Conservation (phyloP, 2,329 filamentous ascomycete species). For the Calonectria hongkongensis region DNA sequence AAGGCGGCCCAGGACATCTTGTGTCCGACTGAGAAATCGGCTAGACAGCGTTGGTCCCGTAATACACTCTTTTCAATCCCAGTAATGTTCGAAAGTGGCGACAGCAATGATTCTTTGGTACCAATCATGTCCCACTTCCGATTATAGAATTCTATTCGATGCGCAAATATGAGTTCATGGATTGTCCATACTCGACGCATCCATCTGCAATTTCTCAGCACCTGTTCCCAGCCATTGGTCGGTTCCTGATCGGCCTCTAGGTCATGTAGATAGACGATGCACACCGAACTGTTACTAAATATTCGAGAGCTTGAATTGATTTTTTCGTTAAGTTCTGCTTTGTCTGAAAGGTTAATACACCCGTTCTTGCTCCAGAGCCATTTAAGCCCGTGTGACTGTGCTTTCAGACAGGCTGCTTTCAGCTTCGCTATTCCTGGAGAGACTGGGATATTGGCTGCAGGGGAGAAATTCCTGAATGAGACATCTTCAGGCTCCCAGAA, state of each 20-base stretch:
- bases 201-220: neutral
- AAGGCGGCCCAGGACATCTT: conserved; percentile 6
- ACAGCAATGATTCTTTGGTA: neutral
- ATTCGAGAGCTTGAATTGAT: neutral
- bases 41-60: neutral
- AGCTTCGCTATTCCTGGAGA: neutral
- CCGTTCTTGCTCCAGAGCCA: neutral
- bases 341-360: neutral
- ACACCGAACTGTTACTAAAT: neutral
- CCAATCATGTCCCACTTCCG: neutral
- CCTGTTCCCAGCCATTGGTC: neutral
- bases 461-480: no score
- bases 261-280: neutral
- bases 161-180: neutral
- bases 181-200: neutral
- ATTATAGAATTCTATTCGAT: neutral
- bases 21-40: neutral
- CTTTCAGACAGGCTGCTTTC: neutral
- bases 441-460: neutral
- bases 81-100: neutral
- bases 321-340: neutral
- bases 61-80: neutral
- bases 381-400: neutral
- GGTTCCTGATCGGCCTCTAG: neutral
- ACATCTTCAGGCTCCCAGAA: neutral